A percentile compares a stretch with the other conserved stretches of the same genome.
These are phyloP conservation scores for Cyclotella sp. DNA, from an alignment of 108 stramenopile genomes.

Conservation along the genomic window DNA sequence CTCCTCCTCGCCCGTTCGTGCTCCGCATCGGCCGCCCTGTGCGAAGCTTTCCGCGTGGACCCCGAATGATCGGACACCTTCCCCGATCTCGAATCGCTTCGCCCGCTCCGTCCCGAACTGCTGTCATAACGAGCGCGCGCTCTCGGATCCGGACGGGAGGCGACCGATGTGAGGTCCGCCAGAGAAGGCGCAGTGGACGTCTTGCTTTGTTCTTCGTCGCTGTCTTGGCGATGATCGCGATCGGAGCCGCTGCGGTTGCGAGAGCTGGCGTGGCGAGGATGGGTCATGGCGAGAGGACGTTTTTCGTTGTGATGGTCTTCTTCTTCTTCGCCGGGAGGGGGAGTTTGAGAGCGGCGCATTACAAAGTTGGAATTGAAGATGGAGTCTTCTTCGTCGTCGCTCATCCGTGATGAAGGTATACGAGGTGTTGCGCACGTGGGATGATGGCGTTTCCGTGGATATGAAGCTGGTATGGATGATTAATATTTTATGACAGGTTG, in stretches of 20 bases:
- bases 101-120: background rate
- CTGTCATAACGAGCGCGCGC: background rate
- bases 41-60: slow-evolving; percentile 7
- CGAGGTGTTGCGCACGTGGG: too few species aligned
- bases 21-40: background rate
- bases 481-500: too few species aligned
- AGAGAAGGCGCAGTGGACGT: background rate
- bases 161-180: slow-evolving; percentile 3
- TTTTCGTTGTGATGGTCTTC: background rate
- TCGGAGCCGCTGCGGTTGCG: background rate
- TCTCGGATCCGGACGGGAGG: slow-evolving; percentile 19
- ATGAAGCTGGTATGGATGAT: too few species aligned
- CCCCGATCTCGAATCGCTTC: slow-evolving; percentile 6
- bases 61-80: slow-evolving; percentile 8
- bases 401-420: background rate
- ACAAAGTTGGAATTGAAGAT: slow-evolving; percentile 15
- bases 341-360: background rate
- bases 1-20: background rate
- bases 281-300: background rate
- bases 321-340: slow-evolving; percentile 12
- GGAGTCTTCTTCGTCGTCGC: slow-evolving; percentile 17
- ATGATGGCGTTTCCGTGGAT: too few species aligned
- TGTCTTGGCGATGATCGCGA: background rate
- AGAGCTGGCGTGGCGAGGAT: background rate
- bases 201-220: slow-evolving; percentile 14